Evolutionary conservation across 2,329 filamentous ascomycete species (phyloP).

Genomic region (Aotearoamyces nothofagi): DNA sequence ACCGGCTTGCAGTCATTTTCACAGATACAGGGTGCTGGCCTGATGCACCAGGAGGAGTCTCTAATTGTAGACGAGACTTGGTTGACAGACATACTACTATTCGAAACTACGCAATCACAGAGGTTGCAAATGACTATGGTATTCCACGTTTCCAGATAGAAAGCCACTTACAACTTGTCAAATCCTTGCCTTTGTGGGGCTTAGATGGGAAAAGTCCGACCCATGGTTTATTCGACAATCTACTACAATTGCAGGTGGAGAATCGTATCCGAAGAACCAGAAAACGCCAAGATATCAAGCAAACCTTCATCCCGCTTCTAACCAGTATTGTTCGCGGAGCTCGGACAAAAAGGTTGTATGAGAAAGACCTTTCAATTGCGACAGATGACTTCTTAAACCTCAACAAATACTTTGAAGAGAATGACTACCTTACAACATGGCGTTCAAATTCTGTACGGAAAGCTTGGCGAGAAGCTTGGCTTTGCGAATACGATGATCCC

Average conservation of each 20-base stretch:
- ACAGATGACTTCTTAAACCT: conserved; percentile 29
- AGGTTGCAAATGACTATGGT: conserved; percentile 38
- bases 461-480: conserved; percentile 30
- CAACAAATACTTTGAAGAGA: conserved; percentile 32
- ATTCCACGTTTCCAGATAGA: conserved; percentile 39
- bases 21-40: conserved; percentile 33
- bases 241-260: conserved; percentile 32
- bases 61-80: conserved; percentile 36
- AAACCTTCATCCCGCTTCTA: conserved; percentile 29
- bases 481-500: conserved; percentile 25
- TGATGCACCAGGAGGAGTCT: conserved; percentile 36
- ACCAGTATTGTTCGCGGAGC: conserved; percentile 28
- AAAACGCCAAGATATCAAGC: conserved; percentile 24
- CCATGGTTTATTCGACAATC: conserved; percentile 37
- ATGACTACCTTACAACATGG: conserved; percentile 32
- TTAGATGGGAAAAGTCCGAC: conserved; percentile 34
- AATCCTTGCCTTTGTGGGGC: conserved; percentile 37
- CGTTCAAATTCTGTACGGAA: conserved; percentile 26
- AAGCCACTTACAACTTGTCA: conserved; percentile 36
- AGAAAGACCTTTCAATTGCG: conserved; percentile 25
- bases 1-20: conserved; percentile 34
- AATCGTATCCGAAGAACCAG: conserved; percentile 22
- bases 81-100: conserved; percentile 36
- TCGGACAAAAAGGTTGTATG: conserved; percentile 25
- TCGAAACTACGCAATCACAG: conserved; percentile 37